Base-by-base conservation (phyloP, 139 green algal species). In the Protoeuglena noctilucae region DNA sequence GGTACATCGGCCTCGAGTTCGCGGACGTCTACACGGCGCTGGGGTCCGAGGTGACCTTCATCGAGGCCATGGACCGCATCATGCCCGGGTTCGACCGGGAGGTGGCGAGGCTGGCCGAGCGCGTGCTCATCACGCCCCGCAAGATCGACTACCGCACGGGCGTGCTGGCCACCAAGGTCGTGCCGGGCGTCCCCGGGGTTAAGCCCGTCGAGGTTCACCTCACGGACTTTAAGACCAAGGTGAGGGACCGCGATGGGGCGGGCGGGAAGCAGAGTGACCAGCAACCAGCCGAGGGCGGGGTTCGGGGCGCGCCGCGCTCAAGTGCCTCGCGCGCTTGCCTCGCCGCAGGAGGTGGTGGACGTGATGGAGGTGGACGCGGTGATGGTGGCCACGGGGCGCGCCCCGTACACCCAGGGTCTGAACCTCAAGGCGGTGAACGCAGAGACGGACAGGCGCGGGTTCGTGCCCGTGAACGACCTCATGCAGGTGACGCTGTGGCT, bases 1-100 rank as follows among this genome's bases (percentile, higher is more conserved):
- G 91, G 34, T 98, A 98, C 81, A 98, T 98, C 60, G 91, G 91
- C 25, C 81, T 98, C 22, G 91, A 98, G 76, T 98, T 98, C 76
- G 86, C 73, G 23, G 91, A 98, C 70, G 90, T 98, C 0, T 96
- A 96, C 78, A 96, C 89, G 6, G 89, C 89, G 0, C 73, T 98
- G 0, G 86, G 89, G 16, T 81, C 67, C 16, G 85, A 96, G 60
- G 90, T 98, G 51, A 97, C 89, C 14, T 98, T 98, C 69, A 84
- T 98, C 50, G 91, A 98, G 77, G 90, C 90, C 3, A 68, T 98
- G 77, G 74, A 86, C 60, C 88, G 84, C 64, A 70, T 98, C 51
- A 97, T 96, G 91, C 91, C 91, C 4, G 88, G 87, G 34, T 98
- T 98, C 68, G 91, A 98, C 75, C 68, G 64, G 19, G 91, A 98